Evolutionary conservation across 495 filamentous ascomycete species (phyloP), one percentile per base, ranked within the genome.

Genomic region (Aspergillus nidulans): DNA sequence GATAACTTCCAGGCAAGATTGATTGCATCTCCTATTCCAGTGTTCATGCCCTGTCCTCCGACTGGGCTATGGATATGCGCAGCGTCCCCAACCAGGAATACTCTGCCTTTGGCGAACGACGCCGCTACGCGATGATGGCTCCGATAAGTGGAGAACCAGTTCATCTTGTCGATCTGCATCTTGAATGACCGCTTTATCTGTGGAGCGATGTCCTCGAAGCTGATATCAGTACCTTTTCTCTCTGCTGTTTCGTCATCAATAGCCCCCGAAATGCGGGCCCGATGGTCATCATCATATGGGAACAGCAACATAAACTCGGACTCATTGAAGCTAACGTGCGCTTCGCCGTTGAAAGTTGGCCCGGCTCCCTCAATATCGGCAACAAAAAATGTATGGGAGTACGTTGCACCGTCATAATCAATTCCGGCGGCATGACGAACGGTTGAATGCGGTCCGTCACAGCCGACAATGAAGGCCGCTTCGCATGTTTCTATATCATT

Each of bases 31-130:
- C 79, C 75, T 23, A 85, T 79, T 0, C 83, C 81, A 0, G 78
- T 78, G 58, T 86, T 86, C 74, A 85, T 78, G 3, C 83, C 83
- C 49, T 82, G 81, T 1, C 77, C 82, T 0, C 79, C 81, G 0
- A 73, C 75, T 0, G 81, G 81, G 30, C 74, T 78, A 59, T 83
- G 79, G 25, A 78, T 81, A 56, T 86, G 83, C 3, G 79, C 80
- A 5, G 82, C 79, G 45, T 74, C 71, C 0, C 71, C 71, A 19
- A 67, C 65, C 26, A 74, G 60, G 19, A 74, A 74, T 6, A 65
- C 66, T 2, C 69, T 60, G 20, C 63, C 60, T 9, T 48, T 60
- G 13, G 60, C 63, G 50, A 70, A 74, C 1, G 49, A 53, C 0
- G 61, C 57, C 19, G 71, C 59, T 13, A 74, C 60, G 1, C 69